These are phyloP conservation scores for Parastagonospora avenae DNA, from an alignment of 2,329 filamentous ascomycete species.

Conservation along the genomic window DNA sequence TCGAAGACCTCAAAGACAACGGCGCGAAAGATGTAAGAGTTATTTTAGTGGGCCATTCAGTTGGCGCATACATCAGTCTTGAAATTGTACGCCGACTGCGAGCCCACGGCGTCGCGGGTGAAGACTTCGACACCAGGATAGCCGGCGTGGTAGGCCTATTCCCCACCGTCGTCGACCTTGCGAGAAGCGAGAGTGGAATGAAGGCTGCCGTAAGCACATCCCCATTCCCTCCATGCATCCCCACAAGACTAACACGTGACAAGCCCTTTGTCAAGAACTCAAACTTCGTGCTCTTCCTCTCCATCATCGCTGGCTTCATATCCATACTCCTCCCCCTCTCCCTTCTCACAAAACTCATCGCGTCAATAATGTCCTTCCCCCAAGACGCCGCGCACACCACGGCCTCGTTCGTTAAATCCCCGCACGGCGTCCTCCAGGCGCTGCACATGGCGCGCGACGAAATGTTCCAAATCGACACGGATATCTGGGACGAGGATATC, in stretches of 20 bases:
- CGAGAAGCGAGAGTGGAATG: conserved; percentile 50
- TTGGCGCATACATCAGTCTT: conserved; percentile 54
- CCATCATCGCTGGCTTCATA: conserved; percentile 50
- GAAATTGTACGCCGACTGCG: conserved; percentile 47
- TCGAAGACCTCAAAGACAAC: conserved; percentile 32
- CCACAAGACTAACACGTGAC: conserved; percentile 6
- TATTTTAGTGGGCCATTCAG: conserved; percentile 53
- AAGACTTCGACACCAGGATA: conserved; percentile 30
- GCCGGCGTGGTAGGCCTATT: conserved; percentile 50
- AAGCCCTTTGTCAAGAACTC: conserved; percentile 34
- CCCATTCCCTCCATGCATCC: neutral
- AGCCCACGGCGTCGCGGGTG: conserved; percentile 26
- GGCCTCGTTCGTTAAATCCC: conserved; percentile 56
- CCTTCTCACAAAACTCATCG: conserved; percentile 51
- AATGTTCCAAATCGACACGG: conserved; percentile 60
- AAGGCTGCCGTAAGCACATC: conserved; percentile 44
- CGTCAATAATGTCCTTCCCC: conserved; percentile 50
- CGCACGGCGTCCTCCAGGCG: conserved; percentile 59
- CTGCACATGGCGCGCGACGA: conserved; percentile 65
- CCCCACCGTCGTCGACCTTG: conserved; percentile 55
- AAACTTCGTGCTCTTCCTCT: conserved; percentile 30
- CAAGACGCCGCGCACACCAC: conserved; percentile 55
- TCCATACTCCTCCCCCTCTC: conserved; percentile 49
- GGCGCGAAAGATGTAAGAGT: conserved; percentile 37
- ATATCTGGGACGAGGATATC: conserved; percentile 63